Evolutionary conservation across 2,329 filamentous ascomycete species (phyloP).

Genomic region (Paracoccidioides brasiliensis): DNA sequence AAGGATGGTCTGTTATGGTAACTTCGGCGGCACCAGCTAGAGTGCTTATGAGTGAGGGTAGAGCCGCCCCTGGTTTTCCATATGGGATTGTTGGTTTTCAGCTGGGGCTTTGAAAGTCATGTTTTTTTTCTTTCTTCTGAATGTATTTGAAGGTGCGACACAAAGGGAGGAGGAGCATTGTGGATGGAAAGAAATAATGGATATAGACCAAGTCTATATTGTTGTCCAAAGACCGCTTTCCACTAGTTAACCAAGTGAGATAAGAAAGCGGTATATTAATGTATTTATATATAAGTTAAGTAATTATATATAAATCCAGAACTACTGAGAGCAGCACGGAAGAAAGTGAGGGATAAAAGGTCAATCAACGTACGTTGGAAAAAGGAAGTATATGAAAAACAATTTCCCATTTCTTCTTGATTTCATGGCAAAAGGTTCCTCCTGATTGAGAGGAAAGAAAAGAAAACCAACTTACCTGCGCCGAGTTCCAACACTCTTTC

Average conservation of each 20-base stretch:
- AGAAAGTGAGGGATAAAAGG: neutral
- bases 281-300: neutral
- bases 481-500: slow-evolving; percentile 46
- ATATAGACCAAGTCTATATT: neutral
- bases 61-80: slow-evolving; percentile 23
- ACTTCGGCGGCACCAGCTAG: slow-evolving; percentile 28
- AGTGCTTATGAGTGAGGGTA: slow-evolving; percentile 28
- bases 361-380: neutral
- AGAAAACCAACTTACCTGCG: slow-evolving; percentile 39
- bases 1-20: slow-evolving; percentile 40
- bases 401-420: neutral
- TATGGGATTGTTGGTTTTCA: slow-evolving; percentile 1
- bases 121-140: slow-evolving; percentile 1
- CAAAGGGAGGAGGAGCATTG: neutral
- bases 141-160: neutral
- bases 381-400: neutral
- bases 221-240: neutral
- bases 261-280: neutral
- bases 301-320: neutral
- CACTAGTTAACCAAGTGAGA: neutral
- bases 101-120: neutral
- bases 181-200: neutral
- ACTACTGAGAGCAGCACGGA: neutral
- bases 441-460: slow-evolving; percentile 1
- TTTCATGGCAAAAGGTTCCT: neutral